Evolutionary conservation across 257 asterid genomes (phyloP).

Genomic region (Solanum sitiens): DNA sequence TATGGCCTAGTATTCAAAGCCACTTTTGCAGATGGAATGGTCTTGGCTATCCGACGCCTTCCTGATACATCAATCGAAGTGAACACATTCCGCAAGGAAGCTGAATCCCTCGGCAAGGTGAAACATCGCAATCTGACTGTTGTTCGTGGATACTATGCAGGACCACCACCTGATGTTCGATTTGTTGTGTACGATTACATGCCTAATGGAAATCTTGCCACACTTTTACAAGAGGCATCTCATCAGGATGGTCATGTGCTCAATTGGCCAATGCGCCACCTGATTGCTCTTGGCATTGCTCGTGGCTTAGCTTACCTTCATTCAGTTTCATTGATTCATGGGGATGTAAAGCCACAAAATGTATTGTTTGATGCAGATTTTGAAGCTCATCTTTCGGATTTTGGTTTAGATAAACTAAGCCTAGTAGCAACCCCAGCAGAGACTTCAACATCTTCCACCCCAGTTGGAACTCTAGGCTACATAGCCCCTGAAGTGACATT

Average conservation of each 20-base stretch:
- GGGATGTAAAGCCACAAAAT: conserved; percentile 59
- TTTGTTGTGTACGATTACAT: conserved; percentile 63
- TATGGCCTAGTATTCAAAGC: conserved; percentile 63
- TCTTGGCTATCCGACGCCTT: conserved; percentile 48
- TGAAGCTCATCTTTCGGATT: conserved; percentile 69
- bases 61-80: conserved; percentile 35
- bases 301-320: conserved; percentile 60
- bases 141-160: conserved; percentile 58
- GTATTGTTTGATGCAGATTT: conserved; percentile 69
- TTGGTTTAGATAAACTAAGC: conserved; percentile 49
- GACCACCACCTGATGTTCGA: conserved; percentile 43
- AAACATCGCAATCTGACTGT: conserved; percentile 64
- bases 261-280: conserved; percentile 76
- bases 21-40: conserved; percentile 63
- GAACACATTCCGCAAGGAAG: conserved; percentile 56
- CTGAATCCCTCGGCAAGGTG: conserved; percentile 51
- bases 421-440: conserved; percentile 17
- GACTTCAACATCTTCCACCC: conserved; percentile 33
- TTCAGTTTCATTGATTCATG: conserved; percentile 37
- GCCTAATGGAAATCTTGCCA: conserved; percentile 71
- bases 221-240: conserved; percentile 61
- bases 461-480: conserved; percentile 56
- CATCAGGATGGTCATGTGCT: conserved; percentile 74
- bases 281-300: conserved; percentile 61
- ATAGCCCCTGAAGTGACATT: conserved; percentile 42